Conservation (phyloP, 345 rosid species). For the Cardamine resedifolia region DNA sequence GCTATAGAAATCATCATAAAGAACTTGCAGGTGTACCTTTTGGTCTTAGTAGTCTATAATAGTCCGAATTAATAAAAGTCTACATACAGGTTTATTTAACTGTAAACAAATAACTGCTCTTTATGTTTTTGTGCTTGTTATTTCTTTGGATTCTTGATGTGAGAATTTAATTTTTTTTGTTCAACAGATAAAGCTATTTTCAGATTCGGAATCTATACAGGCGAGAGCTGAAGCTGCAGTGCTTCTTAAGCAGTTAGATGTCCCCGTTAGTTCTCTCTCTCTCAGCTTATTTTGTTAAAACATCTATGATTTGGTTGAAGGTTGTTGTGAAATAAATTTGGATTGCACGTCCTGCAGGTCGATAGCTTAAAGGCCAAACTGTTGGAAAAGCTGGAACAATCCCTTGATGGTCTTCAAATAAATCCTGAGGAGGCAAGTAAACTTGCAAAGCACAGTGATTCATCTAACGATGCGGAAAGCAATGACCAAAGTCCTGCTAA, state of each 20-base stretch:
- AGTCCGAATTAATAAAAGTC: background rate
- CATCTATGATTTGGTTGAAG: constrained; percentile 18
- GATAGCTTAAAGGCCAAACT: constrained; percentile 80
- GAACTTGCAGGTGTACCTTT: constrained; percentile 75
- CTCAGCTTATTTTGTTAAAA: no score
- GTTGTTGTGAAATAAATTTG: constrained; percentile 15
- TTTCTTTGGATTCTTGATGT: constrained; percentile 11
- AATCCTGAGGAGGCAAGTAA: constrained; percentile 47
- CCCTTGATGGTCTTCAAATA: constrained; percentile 72
- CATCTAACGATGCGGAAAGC: constrained; percentile 42
- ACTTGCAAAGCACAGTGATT: constrained; percentile 44
- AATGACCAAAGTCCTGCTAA: constrained; percentile 39
- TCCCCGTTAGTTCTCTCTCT: no score
- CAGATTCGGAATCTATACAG: constrained; percentile 92
- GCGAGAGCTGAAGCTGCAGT: constrained; percentile 97
- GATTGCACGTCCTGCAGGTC: constrained; percentile 53
- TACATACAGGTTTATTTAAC: constrained; percentile 16
- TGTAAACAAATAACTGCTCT: constrained; percentile 11
- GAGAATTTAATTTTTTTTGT: constrained; percentile 8
- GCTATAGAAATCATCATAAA: constrained; percentile 66
- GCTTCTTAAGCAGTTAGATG: constrained; percentile 90
- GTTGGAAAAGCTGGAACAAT: constrained; percentile 88
- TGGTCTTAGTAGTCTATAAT: constrained; percentile 16
- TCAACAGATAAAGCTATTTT: constrained; percentile 77
- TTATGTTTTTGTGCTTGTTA: background rate